phyloP scores from a whole-genome alignment of 345 rosid species.

The Gossypium stocksii region DNA sequence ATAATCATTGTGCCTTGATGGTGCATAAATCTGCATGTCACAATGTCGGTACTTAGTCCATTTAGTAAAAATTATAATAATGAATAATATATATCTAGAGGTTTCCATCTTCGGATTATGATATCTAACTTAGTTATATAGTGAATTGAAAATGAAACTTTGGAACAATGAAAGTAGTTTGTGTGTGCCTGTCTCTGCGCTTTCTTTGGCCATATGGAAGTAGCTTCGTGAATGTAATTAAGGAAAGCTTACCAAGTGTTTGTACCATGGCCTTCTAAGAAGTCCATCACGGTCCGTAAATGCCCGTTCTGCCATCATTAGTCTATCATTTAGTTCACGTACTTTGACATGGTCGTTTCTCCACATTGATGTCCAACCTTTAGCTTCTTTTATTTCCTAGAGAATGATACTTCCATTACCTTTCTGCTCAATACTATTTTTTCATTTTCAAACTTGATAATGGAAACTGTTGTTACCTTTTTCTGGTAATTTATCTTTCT shows the following conservation, averaged over 20 bases:
- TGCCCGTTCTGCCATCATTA: constrained; percentile 80
- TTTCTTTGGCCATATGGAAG: not conserved
- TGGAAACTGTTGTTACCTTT: constrained; percentile 35
- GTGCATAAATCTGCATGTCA: constrained; percentile 56
- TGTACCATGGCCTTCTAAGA: constrained; percentile 56
- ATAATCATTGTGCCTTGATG: constrained; percentile 64
- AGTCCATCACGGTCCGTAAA: constrained; percentile 76
- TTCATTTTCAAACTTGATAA: constrained; percentile 11
- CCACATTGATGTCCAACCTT: constrained; percentile 25
- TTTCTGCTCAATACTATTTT: not conserved
- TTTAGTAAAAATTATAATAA: not conserved
- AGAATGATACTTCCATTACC: constrained; percentile 1
- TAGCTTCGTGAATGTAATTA: not conserved
- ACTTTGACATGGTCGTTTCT: not conserved
- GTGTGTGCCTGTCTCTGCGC: too few species aligned
- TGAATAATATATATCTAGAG: not conserved
- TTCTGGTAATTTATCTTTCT: constrained; percentile 39
- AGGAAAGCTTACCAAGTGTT: constrained; percentile 54
- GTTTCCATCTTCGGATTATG: not conserved
- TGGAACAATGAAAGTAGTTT: not conserved
- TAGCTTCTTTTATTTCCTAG: constrained; percentile 23
- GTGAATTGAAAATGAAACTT: not conserved
- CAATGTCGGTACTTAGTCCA: constrained; percentile 2
- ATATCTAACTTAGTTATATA: not conserved
- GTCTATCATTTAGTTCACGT: constrained; percentile 65